phyloP scores from a whole-genome alignment of 371 early-diverging fungal species.

The Phascolomyces articulosus region DNA sequence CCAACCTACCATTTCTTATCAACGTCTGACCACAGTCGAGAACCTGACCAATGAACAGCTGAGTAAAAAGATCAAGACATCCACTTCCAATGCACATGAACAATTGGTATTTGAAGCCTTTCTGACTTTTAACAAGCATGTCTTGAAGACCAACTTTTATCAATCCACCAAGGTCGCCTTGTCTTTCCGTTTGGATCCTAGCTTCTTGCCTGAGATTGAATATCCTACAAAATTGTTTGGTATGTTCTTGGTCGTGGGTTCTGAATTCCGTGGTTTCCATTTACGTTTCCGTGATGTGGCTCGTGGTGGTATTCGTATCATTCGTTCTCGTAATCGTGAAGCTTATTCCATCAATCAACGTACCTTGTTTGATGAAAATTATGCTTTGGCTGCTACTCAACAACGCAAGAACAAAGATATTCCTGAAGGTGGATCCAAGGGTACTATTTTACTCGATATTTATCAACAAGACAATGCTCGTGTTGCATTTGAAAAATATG shows the following conservation, averaged over 20 bases:
- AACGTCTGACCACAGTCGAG: conserved; percentile 85
- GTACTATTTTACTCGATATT: conserved; percentile 93
- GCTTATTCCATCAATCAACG: conserved; percentile 96
- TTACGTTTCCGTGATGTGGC: conserved; percentile 97
- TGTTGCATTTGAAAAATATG: conserved; percentile 98
- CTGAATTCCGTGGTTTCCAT: conserved; percentile 99
- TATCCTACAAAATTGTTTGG: conserved; percentile 93
- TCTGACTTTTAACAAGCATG: conserved; percentile 94
- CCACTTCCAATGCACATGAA: conserved; percentile 93
- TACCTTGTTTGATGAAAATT: conserved; percentile 97
- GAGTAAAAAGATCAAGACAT: conserved; percentile 81
- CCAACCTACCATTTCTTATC: conserved; percentile 87
- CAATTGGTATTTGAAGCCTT: conserved; percentile 95
- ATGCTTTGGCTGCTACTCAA: conserved; percentile 94
- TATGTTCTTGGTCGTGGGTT: conserved; percentile 96
- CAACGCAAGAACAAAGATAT: conserved; percentile 99
- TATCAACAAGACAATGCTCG: conserved; percentile 93
- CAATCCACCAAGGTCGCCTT: conserved; percentile 98
- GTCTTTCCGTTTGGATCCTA: conserved; percentile 94
- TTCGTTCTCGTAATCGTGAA: conserved; percentile 96
- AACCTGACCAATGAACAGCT: conserved; percentile 84
- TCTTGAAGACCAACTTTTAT: conserved; percentile 99
- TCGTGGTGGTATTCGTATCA: conserved; percentile 97
- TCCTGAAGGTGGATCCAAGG: conserved; percentile 98
- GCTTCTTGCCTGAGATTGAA: conserved; percentile 93